Conservation (phyloP, 129 eudicot species). For the carrot (Daucus carota) region DNA sequence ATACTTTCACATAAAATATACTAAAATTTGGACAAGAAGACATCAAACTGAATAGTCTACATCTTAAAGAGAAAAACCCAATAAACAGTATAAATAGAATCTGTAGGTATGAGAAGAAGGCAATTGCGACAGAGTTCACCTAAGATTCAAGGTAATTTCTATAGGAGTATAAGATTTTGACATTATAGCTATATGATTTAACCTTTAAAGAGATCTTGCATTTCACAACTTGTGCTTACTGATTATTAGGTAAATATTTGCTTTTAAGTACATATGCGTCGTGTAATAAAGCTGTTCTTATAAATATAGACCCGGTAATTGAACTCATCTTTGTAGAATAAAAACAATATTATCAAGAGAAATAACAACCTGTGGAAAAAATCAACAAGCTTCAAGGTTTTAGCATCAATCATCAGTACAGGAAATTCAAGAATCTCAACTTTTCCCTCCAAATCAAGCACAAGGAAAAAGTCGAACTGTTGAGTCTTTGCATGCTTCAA, state of each 20-base stretch:
- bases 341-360: background rate
- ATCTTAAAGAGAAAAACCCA: too few relatives aligned
- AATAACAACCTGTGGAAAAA: constrained; percentile 76
- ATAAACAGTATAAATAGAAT: background rate
- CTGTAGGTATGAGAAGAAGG: background rate
- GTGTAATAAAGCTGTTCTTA: background rate
- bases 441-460: constrained; percentile 96
- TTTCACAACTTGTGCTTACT: background rate
- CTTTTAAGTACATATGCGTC: background rate
- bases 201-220: background rate
- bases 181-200: background rate
- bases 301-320: background rate
- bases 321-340: background rate
- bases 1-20: background rate
- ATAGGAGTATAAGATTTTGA: background rate
- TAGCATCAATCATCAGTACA: constrained; percentile 75
- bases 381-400: constrained; percentile 67
- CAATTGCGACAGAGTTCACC: background rate
- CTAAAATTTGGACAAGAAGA: background rate
- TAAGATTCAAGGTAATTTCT: background rate
- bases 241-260: background rate
- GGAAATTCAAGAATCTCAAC: constrained; percentile 95
- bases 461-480: constrained; percentile 65
- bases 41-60: too few relatives aligned
- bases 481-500: constrained; percentile 34